Evolutionary conservation across 139 green algal species (phyloP), one percentile per base, ranked within the genome.

Genomic region (Chlamydomonas sp.): DNA sequence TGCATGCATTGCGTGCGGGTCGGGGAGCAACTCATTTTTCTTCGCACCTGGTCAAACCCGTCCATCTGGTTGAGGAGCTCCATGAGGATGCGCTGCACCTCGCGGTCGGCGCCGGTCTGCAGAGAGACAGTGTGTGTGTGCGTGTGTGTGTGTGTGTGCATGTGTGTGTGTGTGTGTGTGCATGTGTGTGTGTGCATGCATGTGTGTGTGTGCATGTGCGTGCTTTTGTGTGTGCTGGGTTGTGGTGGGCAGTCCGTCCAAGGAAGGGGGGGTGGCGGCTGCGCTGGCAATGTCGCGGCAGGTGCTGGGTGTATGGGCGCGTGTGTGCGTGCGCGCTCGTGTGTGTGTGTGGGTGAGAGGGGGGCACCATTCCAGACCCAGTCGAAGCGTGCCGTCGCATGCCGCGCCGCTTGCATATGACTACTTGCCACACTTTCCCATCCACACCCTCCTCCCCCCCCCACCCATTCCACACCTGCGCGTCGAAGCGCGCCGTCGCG

Each of bases 31-130:
- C n/a, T n/a, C n/a, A n/a, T n/a, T n/a, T n/a, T n/a, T n/a, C n/a
- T n/a, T n/a, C n/a, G n/a, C n/a, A n/a, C n/a, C n/a, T 99, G 95
- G 75, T 99, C 95, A 75, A 99, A 99, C 33, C 95, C 95, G 77
- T 99, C 95, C 89, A 96, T 96, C 86, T 98, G 95, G 70, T 97
- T 98, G 35, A 99, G 87, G 61, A 99, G 88, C 87, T 99, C 95
- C 93, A 99, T 98, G 10, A 99, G 87, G 73, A 99, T 99, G 58
- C 95, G 88, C 88, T 99, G 95, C 67, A 70, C 95, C 81, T 99
- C 95, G 13, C 95, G 76, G 73, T 84, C 79, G 16, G 76, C 85
- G 1, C 83, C 83, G 30, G 74, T 81, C 76, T 82, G n/a, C n/a
- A n/a, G n/a, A n/a, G n/a, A n/a, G n/a, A n/a, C n/a, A n/a, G n/a